A percentile compares a stretch with the other conserved stretches of the same genome.
These are phyloP conservation scores for Phyllosticta citriasiana DNA, from an alignment of 2,329 filamentous ascomycete species.

Conservation along the genomic window DNA sequence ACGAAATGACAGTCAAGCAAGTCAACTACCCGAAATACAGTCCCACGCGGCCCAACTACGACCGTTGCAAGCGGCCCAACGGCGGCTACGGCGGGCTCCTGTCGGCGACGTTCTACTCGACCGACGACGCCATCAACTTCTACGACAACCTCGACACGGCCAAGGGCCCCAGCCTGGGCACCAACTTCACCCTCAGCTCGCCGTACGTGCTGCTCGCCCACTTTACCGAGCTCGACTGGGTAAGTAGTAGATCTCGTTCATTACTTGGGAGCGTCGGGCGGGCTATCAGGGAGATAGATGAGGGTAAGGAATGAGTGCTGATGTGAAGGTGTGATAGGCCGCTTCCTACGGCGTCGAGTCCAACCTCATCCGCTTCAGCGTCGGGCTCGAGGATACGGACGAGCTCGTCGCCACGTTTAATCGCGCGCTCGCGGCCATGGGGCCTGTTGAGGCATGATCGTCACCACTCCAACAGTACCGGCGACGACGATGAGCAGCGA, in stretches of 20 bases:
- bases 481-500: not conserved
- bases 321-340: constrained; percentile 37
- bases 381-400: constrained; percentile 72
- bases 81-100: constrained; percentile 87
- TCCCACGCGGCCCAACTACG: constrained; percentile 61
- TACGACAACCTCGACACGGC: constrained; percentile 79
- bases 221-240: constrained; percentile 86
- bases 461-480: not conserved
- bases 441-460: not conserved
- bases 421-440: constrained; percentile 55
- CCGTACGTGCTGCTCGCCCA: constrained; percentile 90
- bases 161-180: constrained; percentile 90
- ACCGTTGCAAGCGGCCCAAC: constrained; percentile 59
- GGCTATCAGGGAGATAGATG: too few relatives aligned
- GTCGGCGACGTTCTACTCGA: constrained; percentile 67
- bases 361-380: constrained; percentile 73
- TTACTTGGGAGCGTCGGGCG: too few relatives aligned
- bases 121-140: constrained; percentile 64
- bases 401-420: constrained; percentile 56
- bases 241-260: constrained; percentile 24
- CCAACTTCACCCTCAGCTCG: constrained; percentile 86
- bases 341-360: constrained; percentile 70
- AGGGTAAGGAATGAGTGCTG: not conserved
- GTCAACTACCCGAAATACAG: constrained; percentile 83
- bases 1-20: constrained; percentile 48